Conservation (phyloP, 2,329 filamentous ascomycete genomes). For the Sclerotinia spermophila region DNA sequence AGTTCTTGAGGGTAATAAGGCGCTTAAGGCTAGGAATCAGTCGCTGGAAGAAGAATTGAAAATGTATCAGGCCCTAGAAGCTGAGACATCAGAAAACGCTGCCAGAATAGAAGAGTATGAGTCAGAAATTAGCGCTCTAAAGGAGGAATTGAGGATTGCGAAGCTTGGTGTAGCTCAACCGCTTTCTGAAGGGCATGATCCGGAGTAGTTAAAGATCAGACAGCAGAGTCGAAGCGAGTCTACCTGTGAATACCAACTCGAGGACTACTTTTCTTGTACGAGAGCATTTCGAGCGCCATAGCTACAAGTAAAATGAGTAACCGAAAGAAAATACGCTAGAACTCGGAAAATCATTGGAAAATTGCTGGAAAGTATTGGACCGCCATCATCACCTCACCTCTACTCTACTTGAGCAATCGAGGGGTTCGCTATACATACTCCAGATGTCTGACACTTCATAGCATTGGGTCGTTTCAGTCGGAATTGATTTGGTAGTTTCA, state of each 20-base stretch:
- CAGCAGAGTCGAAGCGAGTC: background rate
- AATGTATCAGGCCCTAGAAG: background rate
- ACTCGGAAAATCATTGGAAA: too few relatives aligned
- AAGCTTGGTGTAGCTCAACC: background rate
- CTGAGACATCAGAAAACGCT: rapidly evolving
- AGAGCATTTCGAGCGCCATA: background rate
- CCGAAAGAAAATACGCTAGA: too few relatives aligned
- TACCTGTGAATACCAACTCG: background rate
- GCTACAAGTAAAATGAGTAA: too few relatives aligned
- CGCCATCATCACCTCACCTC: too few relatives aligned
- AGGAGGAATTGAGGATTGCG: background rate
- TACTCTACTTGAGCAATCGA: too few relatives aligned
- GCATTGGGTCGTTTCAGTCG: too few relatives aligned
- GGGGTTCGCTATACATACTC: too few relatives aligned
- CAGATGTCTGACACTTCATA: too few relatives aligned
- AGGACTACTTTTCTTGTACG: background rate
- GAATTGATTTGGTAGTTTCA: too few relatives aligned
- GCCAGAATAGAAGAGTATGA: background rate
- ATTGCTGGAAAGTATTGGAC: too few relatives aligned
- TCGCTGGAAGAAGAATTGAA: background rate
- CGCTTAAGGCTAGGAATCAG: background rate
- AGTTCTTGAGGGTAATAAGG: background rate
- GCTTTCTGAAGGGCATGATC: background rate
- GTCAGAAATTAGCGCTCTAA: background rate
- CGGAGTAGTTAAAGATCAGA: background rate